Conservation (phyloP, 1,139 yeast genomes). For the Suhomyces bribrorum region DNA sequence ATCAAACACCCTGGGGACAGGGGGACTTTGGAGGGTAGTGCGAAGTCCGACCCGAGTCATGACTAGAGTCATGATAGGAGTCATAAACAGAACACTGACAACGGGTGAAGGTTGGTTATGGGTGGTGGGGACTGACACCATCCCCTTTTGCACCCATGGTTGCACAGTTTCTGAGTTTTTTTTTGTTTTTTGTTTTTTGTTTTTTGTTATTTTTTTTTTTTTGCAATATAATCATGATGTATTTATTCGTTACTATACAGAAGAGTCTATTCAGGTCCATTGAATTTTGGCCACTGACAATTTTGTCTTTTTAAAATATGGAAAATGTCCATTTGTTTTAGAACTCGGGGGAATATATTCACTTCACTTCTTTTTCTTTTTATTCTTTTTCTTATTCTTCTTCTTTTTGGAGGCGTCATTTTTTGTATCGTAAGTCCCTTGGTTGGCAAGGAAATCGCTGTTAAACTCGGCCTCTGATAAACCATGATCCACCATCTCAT, state of each 20-base stretch:
- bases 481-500: slow-evolving; percentile 7
- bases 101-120: slow-evolving; percentile 1
- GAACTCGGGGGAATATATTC: no score
- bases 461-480: slow-evolving; percentile 23
- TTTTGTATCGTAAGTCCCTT: slow-evolving; percentile 11
- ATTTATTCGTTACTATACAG: no score
- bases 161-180: no score
- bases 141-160: no score
- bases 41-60: not conserved
- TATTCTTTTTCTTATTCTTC: slow-evolving; percentile 29
- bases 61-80: not conserved
- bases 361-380: slow-evolving; percentile 14
- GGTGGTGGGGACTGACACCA: no score
- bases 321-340: no score
- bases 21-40: not conserved
- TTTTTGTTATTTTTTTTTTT: no score
- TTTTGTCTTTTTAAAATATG: no score
- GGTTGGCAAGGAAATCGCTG: slow-evolving; percentile 25
- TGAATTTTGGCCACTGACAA: no score
- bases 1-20: not conserved
- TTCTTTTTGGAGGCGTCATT: slow-evolving; percentile 22
- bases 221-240: no score
- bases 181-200: no score
- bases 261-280: no score
- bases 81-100: not conserved